Evolutionary conservation across 345 rosid genomes (phyloP), one percentile per base, ranked within the genome.

Genomic region (Luvunga scandens): DNA sequence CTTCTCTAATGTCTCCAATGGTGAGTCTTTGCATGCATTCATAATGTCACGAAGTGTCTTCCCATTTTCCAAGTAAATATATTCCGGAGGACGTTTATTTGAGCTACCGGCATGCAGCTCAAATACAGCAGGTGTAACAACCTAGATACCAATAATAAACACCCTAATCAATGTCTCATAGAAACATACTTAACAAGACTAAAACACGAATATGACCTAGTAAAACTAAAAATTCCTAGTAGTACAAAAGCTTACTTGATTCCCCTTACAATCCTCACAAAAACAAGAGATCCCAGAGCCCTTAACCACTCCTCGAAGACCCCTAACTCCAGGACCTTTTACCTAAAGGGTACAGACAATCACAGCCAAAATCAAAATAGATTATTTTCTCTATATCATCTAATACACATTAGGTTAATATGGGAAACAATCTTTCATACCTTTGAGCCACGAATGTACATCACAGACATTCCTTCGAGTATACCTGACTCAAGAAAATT

Each of bases 81-180:
- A 86, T 74, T 94, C 99, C 28, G 97, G 90, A 8, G 98, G 97
- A 24, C 91, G 93, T 79, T 92, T 93, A 81, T 95, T 95, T 68
- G 89, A 36, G 88, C 97, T 91, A 71, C 88, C 89, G 27, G 99
- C 99, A 87, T 95, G 99, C 82, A 83, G 25, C 90, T 94, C 99
- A 70, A 79, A 96, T 38, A 83, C 61, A 27, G 83, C 57, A 55
- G 99, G 90, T 0, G 88, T 73, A 72, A 94, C 87, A 73, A 87
- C 90, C 99, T 96, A 77, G 62, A 77, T 70, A 77, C 34, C 76
- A 73, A 27, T 53, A 19, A 18, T 45, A 67, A 82, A 61, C 50
- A 31, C 66, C 34, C 31, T 31, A 63, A 48, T 50, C 57, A 61
- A 18, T 5, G 19, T 73, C 56, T 45, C 21, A 48, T 22, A 31